Evolutionary conservation across 2,329 filamentous ascomycete species (phyloP), one percentile per base, ranked within the genome.

Genomic region (Endocalyx cinctus): DNA sequence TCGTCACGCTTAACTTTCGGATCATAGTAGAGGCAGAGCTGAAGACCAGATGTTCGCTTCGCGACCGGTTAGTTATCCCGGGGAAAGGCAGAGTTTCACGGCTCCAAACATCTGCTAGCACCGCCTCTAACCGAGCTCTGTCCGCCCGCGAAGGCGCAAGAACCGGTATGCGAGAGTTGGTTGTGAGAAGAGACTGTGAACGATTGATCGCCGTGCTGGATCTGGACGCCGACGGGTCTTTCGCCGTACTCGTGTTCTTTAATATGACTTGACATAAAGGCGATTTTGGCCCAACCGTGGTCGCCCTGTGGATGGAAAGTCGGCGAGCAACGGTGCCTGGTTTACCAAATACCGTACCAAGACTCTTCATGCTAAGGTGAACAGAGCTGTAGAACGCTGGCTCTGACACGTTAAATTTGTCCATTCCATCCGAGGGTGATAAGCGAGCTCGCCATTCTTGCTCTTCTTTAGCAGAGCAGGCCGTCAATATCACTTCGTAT

Each of bases 21-120:
- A 95, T 94, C 52, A 95, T 77, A 1, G 85, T 85, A 22, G 86
- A 87, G 10, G 88, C 85, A n/a, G 84, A 87, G 25, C 77, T 77
- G 31, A 84, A 74, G 29, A 92, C 81, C 4, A 87, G 66, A 51
- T 84, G 78, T 48, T 94, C 77, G 48, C 84, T 63, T 64, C 78
- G 58, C 56, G 77, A 58, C 63, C 79, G 58, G 60, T 58, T 69
- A 19, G 74, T 75, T 76, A 95, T 89, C 2, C 87, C 87, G 12
- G 89, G 87, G 52, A 84, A 92, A 1, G 88, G 87, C 26, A 96
- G 63, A 13, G 78, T 60, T 35, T 94, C 84, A 31, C 81, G 79
- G 11, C 84, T 94, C 83, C 89, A 96, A 2, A 95, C 78, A 43
- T 94, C 86, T 12, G 75, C 67, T 15, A 96, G 65, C 13, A 82